Evolutionary conservation across 2,329 filamentous ascomycete genomes (phyloP).

Genomic region (Lasiodiplodia citricola): DNA sequence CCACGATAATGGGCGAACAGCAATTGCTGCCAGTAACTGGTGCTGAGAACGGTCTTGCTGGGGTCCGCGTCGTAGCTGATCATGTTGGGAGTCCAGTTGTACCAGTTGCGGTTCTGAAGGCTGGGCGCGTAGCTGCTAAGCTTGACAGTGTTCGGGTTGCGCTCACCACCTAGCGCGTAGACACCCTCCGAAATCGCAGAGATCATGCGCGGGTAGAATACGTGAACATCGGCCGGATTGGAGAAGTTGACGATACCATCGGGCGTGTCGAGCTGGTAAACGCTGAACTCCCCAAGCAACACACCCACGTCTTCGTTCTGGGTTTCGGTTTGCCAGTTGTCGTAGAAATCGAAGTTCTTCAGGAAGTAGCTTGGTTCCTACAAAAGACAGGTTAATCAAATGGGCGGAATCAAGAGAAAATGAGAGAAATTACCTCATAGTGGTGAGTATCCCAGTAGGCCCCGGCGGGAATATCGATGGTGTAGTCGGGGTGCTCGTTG

Average conservation of each 20-base stretch:
- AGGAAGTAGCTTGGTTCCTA: slow-evolving; percentile 46
- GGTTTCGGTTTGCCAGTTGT: slow-evolving; percentile 33
- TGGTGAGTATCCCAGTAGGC: slow-evolving; percentile 50
- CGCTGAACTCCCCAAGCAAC: slow-evolving; percentile 34
- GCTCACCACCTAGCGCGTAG: slow-evolving; percentile 38
- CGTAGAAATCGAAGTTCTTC: slow-evolving; percentile 28
- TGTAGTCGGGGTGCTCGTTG: slow-evolving; percentile 37
- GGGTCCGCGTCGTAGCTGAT: slow-evolving; percentile 39
- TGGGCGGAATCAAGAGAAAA: background rate
- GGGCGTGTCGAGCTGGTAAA: slow-evolving; percentile 38
- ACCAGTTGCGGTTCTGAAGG: slow-evolving; percentile 40
- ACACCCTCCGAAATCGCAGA: slow-evolving; percentile 38
- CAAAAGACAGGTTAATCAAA: background rate
- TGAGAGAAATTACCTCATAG: slow-evolving; percentile 34
- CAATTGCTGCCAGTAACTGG: slow-evolving; percentile 40
- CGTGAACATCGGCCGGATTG: slow-evolving; percentile 29
- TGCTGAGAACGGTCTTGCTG: slow-evolving; percentile 36
- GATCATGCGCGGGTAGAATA: slow-evolving; percentile 37
- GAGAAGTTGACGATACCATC: slow-evolving; percentile 31
- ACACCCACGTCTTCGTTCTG: slow-evolving; percentile 32
- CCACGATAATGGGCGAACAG: slow-evolving; percentile 38
- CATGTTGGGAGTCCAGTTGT: slow-evolving; percentile 41
- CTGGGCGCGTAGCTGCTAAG: slow-evolving; percentile 38
- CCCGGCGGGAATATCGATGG: slow-evolving; percentile 44
- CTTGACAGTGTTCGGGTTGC: slow-evolving; percentile 37